phyloP scores from a whole-genome alignment of 331 rosid genomes.

The Acacia pycnantha region DNA sequence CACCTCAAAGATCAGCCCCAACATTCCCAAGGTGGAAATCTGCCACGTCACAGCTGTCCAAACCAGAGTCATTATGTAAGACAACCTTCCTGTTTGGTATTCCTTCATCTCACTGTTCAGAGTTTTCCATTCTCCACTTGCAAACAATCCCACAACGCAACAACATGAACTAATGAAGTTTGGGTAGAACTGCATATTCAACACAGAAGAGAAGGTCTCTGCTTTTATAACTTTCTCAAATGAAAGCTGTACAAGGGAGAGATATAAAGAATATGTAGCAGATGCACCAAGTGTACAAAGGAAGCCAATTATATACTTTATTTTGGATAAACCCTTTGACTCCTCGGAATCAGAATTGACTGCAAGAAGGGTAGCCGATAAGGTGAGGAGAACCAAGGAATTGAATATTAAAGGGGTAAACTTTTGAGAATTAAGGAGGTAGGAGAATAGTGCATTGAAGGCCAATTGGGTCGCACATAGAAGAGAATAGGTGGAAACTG shows the following conservation, averaged over 20 bases:
- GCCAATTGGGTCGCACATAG: conserved; percentile 74
- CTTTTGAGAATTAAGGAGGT: conserved; percentile 60
- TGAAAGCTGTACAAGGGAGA: conserved; percentile 54
- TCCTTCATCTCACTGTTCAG: conserved; percentile 54
- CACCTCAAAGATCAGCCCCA: conserved; percentile 66
- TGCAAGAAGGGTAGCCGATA: conserved; percentile 61
- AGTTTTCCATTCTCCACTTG: conserved; percentile 62
- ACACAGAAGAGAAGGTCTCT: conserved; percentile 46
- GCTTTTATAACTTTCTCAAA: conserved; percentile 54
- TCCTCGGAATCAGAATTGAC: conserved; percentile 45
- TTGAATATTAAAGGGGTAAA: conserved; percentile 58
- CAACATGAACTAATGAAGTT: conserved; percentile 49
- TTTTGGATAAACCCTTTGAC: conserved; percentile 22
- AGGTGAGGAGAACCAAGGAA: conserved; percentile 62
- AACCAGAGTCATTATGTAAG: conserved; percentile 61
- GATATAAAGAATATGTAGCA: conserved; percentile 51
- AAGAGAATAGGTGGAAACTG: conserved; percentile 71
- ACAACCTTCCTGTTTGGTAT: conserved; percentile 49
- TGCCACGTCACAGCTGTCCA: conserved; percentile 74
- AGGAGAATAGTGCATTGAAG: conserved; percentile 66
- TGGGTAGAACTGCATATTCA: conserved; percentile 62
- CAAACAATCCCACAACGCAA: conserved; percentile 59
- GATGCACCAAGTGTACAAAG: conserved; percentile 63
- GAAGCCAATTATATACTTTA: conserved; percentile 40
- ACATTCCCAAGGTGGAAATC: conserved; percentile 46